Evolutionary conservation across 306 rosid species (phyloP).

Genomic region (Hylodesmum podocarpum): DNA sequence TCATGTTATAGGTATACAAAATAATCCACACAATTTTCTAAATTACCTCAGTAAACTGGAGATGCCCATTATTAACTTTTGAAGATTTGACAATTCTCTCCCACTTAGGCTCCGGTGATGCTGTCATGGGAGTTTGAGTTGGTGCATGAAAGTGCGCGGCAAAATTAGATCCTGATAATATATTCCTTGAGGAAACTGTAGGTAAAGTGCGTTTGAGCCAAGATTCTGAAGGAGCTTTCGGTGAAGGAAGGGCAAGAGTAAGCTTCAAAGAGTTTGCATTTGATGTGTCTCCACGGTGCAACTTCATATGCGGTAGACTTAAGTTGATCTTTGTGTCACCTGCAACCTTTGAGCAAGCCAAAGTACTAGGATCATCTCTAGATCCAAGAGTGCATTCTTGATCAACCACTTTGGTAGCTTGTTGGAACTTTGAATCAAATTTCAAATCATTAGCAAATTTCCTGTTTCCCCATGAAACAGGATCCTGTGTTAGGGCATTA

Average conservation of each 20-base stretch:
- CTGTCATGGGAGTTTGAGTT: slow-evolving; percentile 29
- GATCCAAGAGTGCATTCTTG: slow-evolving; percentile 20
- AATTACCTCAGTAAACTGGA: slow-evolving; percentile 66
- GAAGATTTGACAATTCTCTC: slow-evolving; percentile 62
- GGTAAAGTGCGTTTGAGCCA: slow-evolving; percentile 87
- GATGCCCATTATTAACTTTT: slow-evolving; percentile 41
- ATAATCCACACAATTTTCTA: slow-evolving; percentile 21
- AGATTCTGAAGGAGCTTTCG: slow-evolving; percentile 92
- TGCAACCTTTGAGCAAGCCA: slow-evolving; percentile 34
- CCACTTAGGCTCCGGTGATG: slow-evolving; percentile 55
- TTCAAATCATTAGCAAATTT: slow-evolving; percentile 23
- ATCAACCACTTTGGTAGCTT: slow-evolving; percentile 25
- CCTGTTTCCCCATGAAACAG: slow-evolving; percentile 28
- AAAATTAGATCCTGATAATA: slow-evolving; percentile 39
- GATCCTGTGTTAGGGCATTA: slow-evolving; percentile 19
- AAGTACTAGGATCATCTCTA: slow-evolving; percentile 25
- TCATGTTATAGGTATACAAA: neutral
- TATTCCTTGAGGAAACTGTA: slow-evolving; percentile 53
- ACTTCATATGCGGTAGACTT: slow-evolving; percentile 25
- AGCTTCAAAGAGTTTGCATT: slow-evolving; percentile 21
- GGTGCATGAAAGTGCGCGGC: slow-evolving; percentile 27
- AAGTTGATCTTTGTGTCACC: slow-evolving; percentile 29
- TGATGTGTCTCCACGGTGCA: slow-evolving; percentile 28
- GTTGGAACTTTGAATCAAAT: slow-evolving; percentile 26
- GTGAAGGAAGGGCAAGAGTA: slow-evolving; percentile 68